Base-by-base conservation (phyloP, 129 eudicot species). In the Ambrosia trifida region DNA sequence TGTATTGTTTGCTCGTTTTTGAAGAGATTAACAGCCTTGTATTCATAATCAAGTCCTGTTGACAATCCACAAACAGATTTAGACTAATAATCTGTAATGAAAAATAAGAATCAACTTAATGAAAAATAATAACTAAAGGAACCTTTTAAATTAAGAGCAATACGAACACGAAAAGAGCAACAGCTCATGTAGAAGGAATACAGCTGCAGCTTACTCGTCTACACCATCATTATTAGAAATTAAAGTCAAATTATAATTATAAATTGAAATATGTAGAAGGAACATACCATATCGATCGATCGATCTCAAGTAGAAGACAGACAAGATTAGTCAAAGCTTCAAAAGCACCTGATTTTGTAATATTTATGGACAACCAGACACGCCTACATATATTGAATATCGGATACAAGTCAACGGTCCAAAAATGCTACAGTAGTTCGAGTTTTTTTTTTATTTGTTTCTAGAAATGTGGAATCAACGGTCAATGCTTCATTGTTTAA, bases 41-140 rank as follows among this genome's bases (percentile, higher is more conserved):
- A 91, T 72, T 91, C 97, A 77, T 82, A 91, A 40, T 84, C 85
- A 67, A 91, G 74, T 35, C 97, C 97, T 91, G 84, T 74, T 54
- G 28, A 2, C 78, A 80, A 35, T 4, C 41, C 54, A 40, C 30
- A 49, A 69, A 69, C 30, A 44, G 5, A 30, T n/a, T 40, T 30
- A 71, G 40, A 71, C 40, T 30, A 70, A 36, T 19, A 16, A 56
- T 70, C 5, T 40, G 41, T 51, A 52, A 53, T 18, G 18, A 53
- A 31, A 51, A 50, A 70, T 51, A 33, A 10, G 17, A 36, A 12
- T 4, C 20, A 36, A 19, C 53, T 41, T 18, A 24, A 36, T 9
- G 38, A 35, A 0, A 17, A 57, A 53, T 32, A 18, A 35, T 53
- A 18, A 68, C 7, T 30, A 3, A 38, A 4, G 8, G 8, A 45